phyloP scores from a whole-genome alignment of 2,329 filamentous ascomycete genomes.

The Neospermospora avenae region DNA sequence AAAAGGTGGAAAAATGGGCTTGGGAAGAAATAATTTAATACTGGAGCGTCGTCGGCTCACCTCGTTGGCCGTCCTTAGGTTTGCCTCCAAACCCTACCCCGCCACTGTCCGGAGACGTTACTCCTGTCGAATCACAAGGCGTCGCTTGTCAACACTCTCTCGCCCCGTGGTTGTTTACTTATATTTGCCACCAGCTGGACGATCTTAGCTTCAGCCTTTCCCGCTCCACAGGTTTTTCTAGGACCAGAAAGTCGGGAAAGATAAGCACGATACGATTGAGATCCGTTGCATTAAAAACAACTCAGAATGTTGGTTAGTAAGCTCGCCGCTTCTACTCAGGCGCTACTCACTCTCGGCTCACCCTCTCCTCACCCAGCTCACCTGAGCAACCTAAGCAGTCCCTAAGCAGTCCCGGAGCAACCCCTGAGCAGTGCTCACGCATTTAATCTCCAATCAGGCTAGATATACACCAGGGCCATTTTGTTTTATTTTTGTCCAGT shows the following conservation, averaged over 20 bases:
- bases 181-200: background rate
- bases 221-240: background rate
- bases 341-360: background rate
- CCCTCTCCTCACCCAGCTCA: background rate
- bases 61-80: background rate
- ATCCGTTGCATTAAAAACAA: too few species aligned
- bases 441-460: too few species aligned
- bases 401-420: too few species aligned
- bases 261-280: too few species aligned
- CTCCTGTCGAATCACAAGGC: background rate
- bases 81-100: background rate
- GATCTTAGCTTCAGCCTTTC: background rate
- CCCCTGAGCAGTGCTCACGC: too few species aligned
- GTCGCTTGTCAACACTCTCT: background rate
- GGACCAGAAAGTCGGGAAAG: too few species aligned
- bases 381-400: too few species aligned
- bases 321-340: background rate
- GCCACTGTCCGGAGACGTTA: background rate
- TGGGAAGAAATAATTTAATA: constrained; percentile 5
- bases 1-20: background rate
- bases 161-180: background rate
- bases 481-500: too few species aligned
- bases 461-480: too few species aligned
- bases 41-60: background rate
- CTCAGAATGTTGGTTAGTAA: too few species aligned